A percentile compares a stretch with the other conserved stretches of the same genome.
Evolutionary conservation across 495 filamentous ascomycete genomes (phyloP).

Genomic region (Daldinia concentrica): DNA sequence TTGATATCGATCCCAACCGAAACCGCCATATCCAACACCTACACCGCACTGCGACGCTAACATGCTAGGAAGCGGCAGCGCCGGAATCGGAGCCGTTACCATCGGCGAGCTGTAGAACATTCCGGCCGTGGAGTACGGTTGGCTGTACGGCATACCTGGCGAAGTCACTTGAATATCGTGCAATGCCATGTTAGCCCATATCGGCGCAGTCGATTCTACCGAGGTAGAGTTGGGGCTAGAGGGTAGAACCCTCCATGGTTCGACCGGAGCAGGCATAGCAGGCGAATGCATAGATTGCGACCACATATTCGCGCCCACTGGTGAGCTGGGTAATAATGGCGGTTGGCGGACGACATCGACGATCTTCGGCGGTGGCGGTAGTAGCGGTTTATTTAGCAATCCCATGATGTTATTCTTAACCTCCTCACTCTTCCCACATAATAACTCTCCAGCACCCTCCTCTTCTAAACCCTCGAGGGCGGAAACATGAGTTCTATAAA

Average conservation of each 20-base stretch:
- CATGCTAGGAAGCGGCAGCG: conserved; percentile 89
- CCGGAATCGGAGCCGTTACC: conserved; percentile 74
- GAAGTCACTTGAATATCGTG: conserved; percentile 73
- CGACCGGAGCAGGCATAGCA: conserved; percentile 73
- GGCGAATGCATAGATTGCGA: conserved; percentile 63
- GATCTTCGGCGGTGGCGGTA: conserved; percentile 85
- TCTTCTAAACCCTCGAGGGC: conserved; percentile 97
- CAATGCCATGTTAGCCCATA: conserved; percentile 84
- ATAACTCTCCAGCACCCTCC: conserved; percentile 92
- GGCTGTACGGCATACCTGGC: conserved; percentile 81
- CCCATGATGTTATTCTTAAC: conserved; percentile 88
- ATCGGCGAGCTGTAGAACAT: conserved; percentile 69
- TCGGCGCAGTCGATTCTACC: conserved; percentile 72
- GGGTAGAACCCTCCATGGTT: conserved; percentile 92
- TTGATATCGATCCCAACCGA: conserved; percentile 79
- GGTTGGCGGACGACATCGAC: conserved; percentile 90
- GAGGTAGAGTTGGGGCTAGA: conserved; percentile 80
- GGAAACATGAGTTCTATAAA: conserved; percentile 88
- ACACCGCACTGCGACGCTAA: conserved; percentile 85
- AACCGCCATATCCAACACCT: conserved; percentile 75
- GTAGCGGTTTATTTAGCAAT: conserved; percentile 88
- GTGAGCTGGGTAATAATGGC: conserved; percentile 88
- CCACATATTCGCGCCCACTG: conserved; percentile 83
- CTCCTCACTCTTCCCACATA: conserved; percentile 91
- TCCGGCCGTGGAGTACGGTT: conserved; percentile 75